These are phyloP conservation scores for Dittrichia graveolens DNA, from an alignment of 129 eudicot species.

Conservation along the genomic window DNA sequence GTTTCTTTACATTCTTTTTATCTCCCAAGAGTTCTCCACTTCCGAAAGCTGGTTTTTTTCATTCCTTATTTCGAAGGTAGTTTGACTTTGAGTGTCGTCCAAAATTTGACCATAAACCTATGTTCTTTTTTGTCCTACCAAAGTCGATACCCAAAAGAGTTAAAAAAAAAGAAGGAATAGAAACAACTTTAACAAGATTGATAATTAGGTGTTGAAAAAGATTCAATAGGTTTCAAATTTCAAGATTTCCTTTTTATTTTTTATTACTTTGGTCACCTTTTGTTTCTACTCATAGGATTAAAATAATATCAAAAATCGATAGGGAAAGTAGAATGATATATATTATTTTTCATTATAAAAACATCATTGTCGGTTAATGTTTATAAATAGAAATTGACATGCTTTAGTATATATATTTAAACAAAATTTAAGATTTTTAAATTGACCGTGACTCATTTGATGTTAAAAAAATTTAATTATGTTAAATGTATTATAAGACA, in stretches of 20 bases:
- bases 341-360: too few relatives aligned
- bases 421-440: too few relatives aligned
- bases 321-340: too few relatives aligned
- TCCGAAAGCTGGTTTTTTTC: slow-evolving; percentile 22
- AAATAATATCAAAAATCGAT: too few relatives aligned
- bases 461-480: too few relatives aligned
- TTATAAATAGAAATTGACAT: too few relatives aligned
- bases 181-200: slow-evolving; percentile 19
- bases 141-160: slow-evolving; percentile 22
- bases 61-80: slow-evolving; percentile 17
- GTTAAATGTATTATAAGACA: too few relatives aligned
- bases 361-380: too few relatives aligned
- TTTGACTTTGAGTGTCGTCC: slow-evolving; percentile 34
- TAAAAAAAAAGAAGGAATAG: slow-evolving; percentile 33
- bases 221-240: background rate
- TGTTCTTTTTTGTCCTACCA: slow-evolving; percentile 28
- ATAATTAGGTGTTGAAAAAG: slow-evolving; percentile 22
- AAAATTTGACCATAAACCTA: slow-evolving; percentile 31
- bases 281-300: too few relatives aligned
- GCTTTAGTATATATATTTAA: too few relatives aligned
- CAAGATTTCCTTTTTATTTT: background rate
- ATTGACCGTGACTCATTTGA: too few relatives aligned
- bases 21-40: slow-evolving; percentile 18
- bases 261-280: too few relatives aligned
- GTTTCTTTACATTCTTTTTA: background rate